Evolutionary conservation across 805 yeast genomes (phyloP).

Genomic region (Blastobotrys terrestris): DNA sequence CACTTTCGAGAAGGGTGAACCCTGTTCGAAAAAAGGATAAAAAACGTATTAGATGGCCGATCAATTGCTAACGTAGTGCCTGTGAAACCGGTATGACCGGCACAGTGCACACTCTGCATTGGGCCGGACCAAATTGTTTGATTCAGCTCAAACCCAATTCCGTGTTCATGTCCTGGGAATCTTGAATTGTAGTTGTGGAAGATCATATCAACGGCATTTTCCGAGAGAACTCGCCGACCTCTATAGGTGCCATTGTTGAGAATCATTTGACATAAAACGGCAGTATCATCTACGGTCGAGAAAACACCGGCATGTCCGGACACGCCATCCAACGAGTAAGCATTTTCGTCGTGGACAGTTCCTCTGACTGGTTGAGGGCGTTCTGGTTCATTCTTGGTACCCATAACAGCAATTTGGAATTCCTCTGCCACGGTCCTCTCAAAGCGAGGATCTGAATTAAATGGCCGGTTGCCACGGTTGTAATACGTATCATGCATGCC

Average conservation of each 20-base stretch:
- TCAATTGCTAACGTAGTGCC: conserved; percentile 16
- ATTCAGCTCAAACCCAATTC: conserved; percentile 16
- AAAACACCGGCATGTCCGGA: conserved; percentile 41
- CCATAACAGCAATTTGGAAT: conserved; percentile 13
- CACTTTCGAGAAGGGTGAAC: conserved; percentile 14
- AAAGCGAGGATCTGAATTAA: conserved; percentile 18
- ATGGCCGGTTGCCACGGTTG: conserved; percentile 3
- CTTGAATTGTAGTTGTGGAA: conserved; percentile 32
- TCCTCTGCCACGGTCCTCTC: conserved; percentile 24
- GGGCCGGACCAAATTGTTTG: conserved; percentile 13
- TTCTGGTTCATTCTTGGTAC: conserved; percentile 3
- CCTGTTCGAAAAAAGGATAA: conserved; percentile 12
- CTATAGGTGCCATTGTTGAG: conserved; percentile 36
- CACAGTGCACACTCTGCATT: conserved; percentile 8
- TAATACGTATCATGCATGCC: conserved; percentile 27
- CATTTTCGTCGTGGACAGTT: conserved; percentile 14
- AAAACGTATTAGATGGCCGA: conserved; percentile 8
- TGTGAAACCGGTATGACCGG: conserved; percentile 19
- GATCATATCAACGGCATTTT: conserved; percentile 32
- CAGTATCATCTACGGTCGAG: conserved; percentile 37
- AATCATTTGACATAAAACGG: conserved; percentile 35
- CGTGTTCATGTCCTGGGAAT: conserved; percentile 19
- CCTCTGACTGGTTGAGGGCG: conserved; percentile 17
- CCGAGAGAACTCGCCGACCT: conserved; percentile 30
- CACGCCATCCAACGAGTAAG: conserved; percentile 10